Base-by-base conservation (phyloP, 2,329 filamentous ascomycete genomes). In the Botrytis deweyae region DNA sequence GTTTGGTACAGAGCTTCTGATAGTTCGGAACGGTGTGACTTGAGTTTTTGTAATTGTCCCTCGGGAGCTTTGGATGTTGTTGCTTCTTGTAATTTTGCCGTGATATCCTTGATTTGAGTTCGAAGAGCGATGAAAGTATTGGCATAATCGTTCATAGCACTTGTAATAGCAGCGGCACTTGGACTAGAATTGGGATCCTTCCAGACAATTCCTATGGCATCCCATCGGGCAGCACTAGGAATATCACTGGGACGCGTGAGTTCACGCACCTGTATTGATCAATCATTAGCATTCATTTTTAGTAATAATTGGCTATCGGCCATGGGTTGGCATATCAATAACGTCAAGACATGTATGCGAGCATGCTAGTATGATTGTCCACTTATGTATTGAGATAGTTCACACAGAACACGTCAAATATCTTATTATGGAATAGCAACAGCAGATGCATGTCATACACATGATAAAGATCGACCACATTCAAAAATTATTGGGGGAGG, bases 131-230 rank as follows among this genome's bases (percentile, higher is more conserved):
- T 79, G 4, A 82, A 52, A 46, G 80, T 79, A 40, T 78, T 78
- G 64, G 77, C 78, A 70, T 80, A 82, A 46, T 80, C 77, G 65
- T 81, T 75, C 38, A 81, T 80, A 20, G 79, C 79, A 44, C 77
- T 78, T 69, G 78, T 78, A 36, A 81, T 75, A 33, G 76, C 76
- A 59, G 79, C 78, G 29, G 73, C 64, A 70, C 73, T 80, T 22
- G 80, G 79, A 70, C 44, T 79, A 46, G 79, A 81, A 72, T 75
- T 76, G 44, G 78, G 79, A 79, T 78, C 83, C 81, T 74, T 87
- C 84, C 74, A 88, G 80, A 88, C 84, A 65, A 87, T 84, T 29
- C 86, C 86, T 75, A 87, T 84, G 0, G 84, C 83, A 77, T 89
- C 87, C 87, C 87, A 89, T 4, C 83, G 84, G 38, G 86, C 85